Evolutionary conservation across 1,284 basidiomycete genomes (phyloP).

Genomic region (Sporisorium iseilematis-ciliati): DNA sequence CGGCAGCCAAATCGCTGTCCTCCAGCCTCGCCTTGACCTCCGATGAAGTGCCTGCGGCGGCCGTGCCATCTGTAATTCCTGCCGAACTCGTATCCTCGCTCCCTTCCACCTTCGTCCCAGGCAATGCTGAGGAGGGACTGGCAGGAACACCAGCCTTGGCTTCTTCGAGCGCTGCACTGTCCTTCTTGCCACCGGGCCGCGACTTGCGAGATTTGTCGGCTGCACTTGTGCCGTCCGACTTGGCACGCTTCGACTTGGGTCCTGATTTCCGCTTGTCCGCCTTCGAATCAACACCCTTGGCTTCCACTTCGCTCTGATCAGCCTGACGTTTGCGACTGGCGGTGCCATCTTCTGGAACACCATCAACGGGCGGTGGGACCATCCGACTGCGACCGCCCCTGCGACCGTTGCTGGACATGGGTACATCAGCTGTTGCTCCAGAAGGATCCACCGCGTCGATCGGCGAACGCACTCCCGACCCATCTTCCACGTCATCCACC

Average conservation of each 20-base stretch:
- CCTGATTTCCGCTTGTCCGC: constrained; percentile 33
- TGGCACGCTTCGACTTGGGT: constrained; percentile 49
- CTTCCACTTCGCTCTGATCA: constrained; percentile 21
- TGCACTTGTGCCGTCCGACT: constrained; percentile 31
- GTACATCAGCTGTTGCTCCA: constrained; percentile 5
- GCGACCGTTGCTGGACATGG: constrained; percentile 18
- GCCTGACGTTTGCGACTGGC: constrained; percentile 35
- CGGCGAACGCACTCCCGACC: constrained; percentile 33
- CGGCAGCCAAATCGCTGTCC: constrained; percentile 70
- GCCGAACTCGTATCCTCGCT: background rate
- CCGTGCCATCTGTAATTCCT: background rate
- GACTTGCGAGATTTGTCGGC: constrained; percentile 42
- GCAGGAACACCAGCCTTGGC: constrained; percentile 10
- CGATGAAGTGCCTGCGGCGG: constrained; percentile 3
- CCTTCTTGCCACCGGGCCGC: constrained; percentile 22
- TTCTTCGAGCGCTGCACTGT: constrained; percentile 19
- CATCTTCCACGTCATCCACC: constrained; percentile 63
- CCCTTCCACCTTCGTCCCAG: constrained; percentile 10
- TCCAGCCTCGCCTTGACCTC: constrained; percentile 32
- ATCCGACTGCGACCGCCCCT: constrained; percentile 27
- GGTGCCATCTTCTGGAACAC: constrained; percentile 11
- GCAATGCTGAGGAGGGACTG: background rate
- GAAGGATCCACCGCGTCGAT: constrained; percentile 35
- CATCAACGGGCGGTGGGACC: constrained; percentile 12
- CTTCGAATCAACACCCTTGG: constrained; percentile 11